phyloP scores from a whole-genome alignment of 176 grass and related monocot genomes.

The Carex kokanica region DNA sequence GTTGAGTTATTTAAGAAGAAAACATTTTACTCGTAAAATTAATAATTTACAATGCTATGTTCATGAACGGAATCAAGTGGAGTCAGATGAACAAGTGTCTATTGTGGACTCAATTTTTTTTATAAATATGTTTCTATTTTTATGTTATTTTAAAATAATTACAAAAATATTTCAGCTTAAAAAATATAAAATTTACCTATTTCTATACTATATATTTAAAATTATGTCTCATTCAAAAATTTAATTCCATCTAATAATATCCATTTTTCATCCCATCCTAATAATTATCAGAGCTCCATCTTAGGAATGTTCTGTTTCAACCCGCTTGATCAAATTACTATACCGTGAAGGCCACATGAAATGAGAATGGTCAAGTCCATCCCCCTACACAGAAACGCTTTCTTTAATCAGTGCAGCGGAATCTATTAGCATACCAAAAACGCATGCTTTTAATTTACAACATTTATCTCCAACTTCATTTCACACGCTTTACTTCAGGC shows the following conservation, averaged over 20 bases:
- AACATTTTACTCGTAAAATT: background rate
- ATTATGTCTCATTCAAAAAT: too few relatives aligned
- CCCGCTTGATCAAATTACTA: background rate
- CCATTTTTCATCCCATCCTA: too few relatives aligned
- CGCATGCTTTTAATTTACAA: constrained; percentile 16
- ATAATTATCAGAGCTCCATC: too few relatives aligned
- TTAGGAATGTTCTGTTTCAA: background rate
- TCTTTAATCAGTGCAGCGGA: background rate
- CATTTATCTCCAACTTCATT: background rate
- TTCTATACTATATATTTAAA: too few relatives aligned
- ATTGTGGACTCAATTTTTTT: too few relatives aligned
- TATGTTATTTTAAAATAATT: too few relatives aligned
- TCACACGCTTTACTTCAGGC: constrained; percentile 24
- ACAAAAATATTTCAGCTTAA: too few relatives aligned
- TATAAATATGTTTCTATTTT: too few relatives aligned
- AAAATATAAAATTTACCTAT: too few relatives aligned
- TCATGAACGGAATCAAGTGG: too few relatives aligned
- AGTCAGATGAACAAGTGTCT: too few relatives aligned
- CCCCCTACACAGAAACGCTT: background rate
- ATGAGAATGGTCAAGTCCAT: background rate
- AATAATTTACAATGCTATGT: background rate
- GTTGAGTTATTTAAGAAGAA: background rate
- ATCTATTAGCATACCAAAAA: constrained; percentile 15
- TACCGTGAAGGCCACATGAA: background rate
- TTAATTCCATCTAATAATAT: too few relatives aligned